Evolutionary conservation across 768 basidiomycete species (phyloP).

Genomic region (Rhodotorula diobovata): DNA sequence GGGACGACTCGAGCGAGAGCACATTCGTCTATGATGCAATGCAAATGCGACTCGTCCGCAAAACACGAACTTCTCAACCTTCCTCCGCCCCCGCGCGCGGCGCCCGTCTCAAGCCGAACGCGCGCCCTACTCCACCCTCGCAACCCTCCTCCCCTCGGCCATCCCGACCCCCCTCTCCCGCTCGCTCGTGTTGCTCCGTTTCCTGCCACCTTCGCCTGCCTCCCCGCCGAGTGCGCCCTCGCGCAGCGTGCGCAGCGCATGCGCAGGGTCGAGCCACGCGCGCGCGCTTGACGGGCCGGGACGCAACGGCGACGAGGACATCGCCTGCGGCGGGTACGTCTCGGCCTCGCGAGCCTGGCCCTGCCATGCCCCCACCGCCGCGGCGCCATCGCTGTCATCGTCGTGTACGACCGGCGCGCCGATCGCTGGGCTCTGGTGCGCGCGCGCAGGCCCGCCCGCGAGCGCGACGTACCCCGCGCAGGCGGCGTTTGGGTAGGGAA

Average conservation of each 20-base stretch:
- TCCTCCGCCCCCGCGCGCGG: no score
- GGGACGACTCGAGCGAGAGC: no score
- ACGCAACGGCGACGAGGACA: not conserved
- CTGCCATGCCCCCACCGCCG: no score
- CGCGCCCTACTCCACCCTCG: not conserved
- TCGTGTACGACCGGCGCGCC: not conserved
- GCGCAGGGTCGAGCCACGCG: not conserved
- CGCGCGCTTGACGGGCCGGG: not conserved
- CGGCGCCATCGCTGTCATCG: not conserved
- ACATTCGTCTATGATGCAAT: not conserved
- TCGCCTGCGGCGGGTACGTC: not conserved
- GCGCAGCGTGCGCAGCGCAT: not conserved
- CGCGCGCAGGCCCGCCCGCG: not conserved
- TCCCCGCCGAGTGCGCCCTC: not conserved
- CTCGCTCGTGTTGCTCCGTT: conserved; percentile 36
- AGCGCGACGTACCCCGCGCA: conserved; percentile 13
- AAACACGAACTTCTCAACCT: no score
- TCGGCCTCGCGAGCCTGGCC: no score
- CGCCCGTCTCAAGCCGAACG: no score
- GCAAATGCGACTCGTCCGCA: no score
- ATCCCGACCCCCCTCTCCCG: conserved; percentile 17
- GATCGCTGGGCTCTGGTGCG: not conserved
- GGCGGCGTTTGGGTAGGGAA: conserved; percentile 27
- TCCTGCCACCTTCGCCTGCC: conserved; percentile 8
- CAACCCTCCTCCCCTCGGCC: not conserved